Evolutionary conservation across 129 eudicot genomes (phyloP), one percentile per base, ranked within the genome.

Genomic region (Sambucus nigra): DNA sequence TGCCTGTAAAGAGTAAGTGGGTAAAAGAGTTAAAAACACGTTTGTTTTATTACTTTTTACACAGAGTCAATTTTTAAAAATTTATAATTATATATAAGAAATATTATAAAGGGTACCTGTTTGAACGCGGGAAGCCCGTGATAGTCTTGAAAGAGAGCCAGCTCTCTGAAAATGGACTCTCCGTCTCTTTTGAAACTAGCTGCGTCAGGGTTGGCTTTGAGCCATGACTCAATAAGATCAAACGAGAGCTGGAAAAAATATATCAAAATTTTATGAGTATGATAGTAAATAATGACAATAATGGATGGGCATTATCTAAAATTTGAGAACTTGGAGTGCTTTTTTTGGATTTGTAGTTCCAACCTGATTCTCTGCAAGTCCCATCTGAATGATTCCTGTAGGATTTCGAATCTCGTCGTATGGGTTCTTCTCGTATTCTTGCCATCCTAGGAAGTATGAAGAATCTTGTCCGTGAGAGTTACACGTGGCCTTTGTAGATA

Each of bases 391-490:
- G 13, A 89, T 84, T 22, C 97, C 97, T 1, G 62, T 59, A 0
- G 88, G 97, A 54, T 89, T 89, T 1, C 16, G 16, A 35, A 61
- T 21, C 31, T 70, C 77, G 18, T 81, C 68, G 59, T 73, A 84
- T 0, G 97, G 97, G 64, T 89, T 89, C 70, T 89, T 89, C 76
- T 89, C 95, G 61, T 89, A 89, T 69, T 84, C 97, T 44, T 89
- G 74, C 97, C 97, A 89, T 39, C 97, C 97, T 18, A 84, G 77
- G 65, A 89, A 89, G 72, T 88, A 88, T 3, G 94, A 80, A 15
- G 97, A 88, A 63, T 84, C 97, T 33, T 88, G 94, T 14, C 97
- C 95, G 25, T 89, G 95, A 1, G 80, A 66, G 44, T 89, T 89
- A 57, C 71, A 73, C 15, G 88, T 68, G 54, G 82, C 93, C 60